Evolutionary conservation across 345 rosid species (phyloP), one percentile per base, ranked within the genome.

Genomic region (Erysimum cheiranthoides): DNA sequence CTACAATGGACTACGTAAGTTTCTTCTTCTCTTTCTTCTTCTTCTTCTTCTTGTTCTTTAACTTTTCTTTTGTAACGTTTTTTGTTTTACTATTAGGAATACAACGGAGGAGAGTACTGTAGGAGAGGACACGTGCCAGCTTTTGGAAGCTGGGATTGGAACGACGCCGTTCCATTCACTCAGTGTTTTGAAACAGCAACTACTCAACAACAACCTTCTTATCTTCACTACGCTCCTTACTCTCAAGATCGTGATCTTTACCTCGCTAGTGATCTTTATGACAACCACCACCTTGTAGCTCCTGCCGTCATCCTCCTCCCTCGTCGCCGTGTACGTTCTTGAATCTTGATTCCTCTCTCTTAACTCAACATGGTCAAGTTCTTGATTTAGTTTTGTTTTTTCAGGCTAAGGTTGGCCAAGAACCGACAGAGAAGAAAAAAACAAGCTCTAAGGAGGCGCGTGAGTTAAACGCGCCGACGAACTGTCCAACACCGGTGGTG

Each of bases 101-200:
- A 79, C 39, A 75, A 74, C 64, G 80, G 74, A 62, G 80, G 76
- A 72, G 81, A 80, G 56, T 85, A 85, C 42, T 85, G 73, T 64
- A 53, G 73, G 75, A 86, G 93, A 58, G 84, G 82, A 42, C 96
- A 90, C 71, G 90, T 95, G 8, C 99, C 99, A 0, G 96, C 98
- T 4, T 96, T 96, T 62, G 98, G 99, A 6, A 91, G 96, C 90
- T 93, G 99, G 98, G 97, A 96, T 18, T 93, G 98, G 92, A 88
- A 89, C 87, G 88, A 80, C 25, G 90, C 86, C 49, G 84, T 89
- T 25, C 94, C 98, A 0, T 91, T 90, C 79, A 93, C 98, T 66
- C 96, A 93, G 68, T 96, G 99, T 70, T 96, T 96, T 46, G 96
- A 96, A 35, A 82, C 96, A 1, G 91, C 97, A 0, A 81, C 90